Evolutionary conservation across 371 early-diverging fungal genomes (phyloP).

Genomic region (Zopfochytrium polystomum): DNA sequence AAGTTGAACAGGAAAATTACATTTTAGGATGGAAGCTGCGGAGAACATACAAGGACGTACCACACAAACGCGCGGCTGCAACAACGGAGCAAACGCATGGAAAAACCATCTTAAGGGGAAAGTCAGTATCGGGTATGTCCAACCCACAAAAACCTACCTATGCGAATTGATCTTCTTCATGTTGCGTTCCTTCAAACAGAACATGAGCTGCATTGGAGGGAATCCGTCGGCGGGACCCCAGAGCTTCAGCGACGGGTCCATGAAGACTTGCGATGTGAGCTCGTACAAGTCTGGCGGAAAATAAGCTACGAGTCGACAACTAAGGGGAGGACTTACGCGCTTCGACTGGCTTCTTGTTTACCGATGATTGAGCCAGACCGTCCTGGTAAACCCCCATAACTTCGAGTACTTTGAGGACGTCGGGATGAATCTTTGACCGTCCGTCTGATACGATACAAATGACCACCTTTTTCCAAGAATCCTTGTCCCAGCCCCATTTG

Average conservation of each 20-base stretch:
- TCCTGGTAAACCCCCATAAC: constrained; percentile 46
- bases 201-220: constrained; percentile 85
- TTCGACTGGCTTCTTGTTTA: constrained; percentile 20
- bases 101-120: constrained; percentile 71
- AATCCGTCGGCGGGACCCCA: constrained; percentile 59
- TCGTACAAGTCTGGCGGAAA: constrained; percentile 91
- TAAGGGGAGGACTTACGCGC: too few relatives aligned
- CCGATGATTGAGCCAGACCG: constrained; percentile 41
- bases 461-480: constrained; percentile 80
- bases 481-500: constrained; percentile 56
- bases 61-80: constrained; percentile 85
- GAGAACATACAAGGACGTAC: constrained; percentile 43
- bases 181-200: constrained; percentile 76
- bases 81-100: constrained; percentile 79
- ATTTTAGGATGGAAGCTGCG: not conserved
- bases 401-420: constrained; percentile 40
- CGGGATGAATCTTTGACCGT: constrained; percentile 57
- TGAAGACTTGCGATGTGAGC: constrained; percentile 73
- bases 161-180: constrained; percentile 82
- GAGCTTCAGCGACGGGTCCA: constrained; percentile 4
- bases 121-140: not conserved
- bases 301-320: too few relatives aligned
- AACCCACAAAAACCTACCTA: constrained; percentile 34
- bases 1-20: not conserved
- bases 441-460: constrained; percentile 84